Conservation (phyloP, 78 protist species). For the Dictyostelium discoideum region DNA sequence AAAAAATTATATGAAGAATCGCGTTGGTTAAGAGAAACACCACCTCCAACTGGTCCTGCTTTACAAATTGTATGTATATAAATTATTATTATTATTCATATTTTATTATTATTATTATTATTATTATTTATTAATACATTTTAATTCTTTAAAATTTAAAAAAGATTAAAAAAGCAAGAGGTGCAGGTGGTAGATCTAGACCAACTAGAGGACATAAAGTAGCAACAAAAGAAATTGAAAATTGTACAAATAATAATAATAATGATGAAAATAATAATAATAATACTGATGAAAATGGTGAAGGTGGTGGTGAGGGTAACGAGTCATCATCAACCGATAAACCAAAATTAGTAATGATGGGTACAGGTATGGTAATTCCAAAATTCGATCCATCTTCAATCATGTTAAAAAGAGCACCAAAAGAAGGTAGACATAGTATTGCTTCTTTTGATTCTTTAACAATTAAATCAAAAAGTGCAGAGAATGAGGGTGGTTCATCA, state of each 20-base stretch:
- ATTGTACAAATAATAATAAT: neutral
- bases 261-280: neutral
- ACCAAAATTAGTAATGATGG: constrained; percentile 40
- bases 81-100: neutral
- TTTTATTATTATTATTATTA: neutral
- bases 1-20: constrained; percentile 37
- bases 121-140: neutral
- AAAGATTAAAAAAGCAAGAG: constrained; percentile 58
- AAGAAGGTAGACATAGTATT: constrained; percentile 49
- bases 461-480: neutral
- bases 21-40: constrained; percentile 60
- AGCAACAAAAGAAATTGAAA: constrained; percentile 29
- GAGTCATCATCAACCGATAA: neutral
- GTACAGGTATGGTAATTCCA: constrained; percentile 55
- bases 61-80: constrained; percentile 9
- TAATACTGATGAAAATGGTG: neutral
- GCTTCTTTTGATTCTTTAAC: neutral
- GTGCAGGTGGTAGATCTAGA: constrained; percentile 54
- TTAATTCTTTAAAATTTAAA: neutral
- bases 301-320: neutral
- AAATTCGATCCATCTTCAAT: constrained; percentile 67
- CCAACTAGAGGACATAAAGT: constrained; percentile 71
- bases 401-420: constrained; percentile 35
- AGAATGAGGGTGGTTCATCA: neutral
- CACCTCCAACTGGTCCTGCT: constrained; percentile 46